Evolutionary conservation across 176 grass and related monocot genomes (phyloP), one percentile per base, ranked within the genome.

Genomic region (Neostapfia colusana): DNA sequence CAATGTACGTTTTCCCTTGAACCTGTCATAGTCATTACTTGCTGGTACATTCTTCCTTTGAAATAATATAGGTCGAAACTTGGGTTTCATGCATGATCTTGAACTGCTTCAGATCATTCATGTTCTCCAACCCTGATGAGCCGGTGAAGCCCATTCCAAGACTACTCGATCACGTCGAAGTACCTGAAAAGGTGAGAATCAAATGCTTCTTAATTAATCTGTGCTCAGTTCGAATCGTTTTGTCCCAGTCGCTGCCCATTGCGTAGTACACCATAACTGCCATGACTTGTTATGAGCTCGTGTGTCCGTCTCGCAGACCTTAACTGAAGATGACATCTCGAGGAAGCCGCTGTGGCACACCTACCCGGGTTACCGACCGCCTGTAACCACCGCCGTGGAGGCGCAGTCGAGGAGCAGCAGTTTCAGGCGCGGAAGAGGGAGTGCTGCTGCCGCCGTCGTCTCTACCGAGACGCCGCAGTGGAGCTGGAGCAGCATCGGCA

Each of bases 81-180:
- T 31, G 31, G 0, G 6, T 78, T 26, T 0, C 14, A 61, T 26
- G 1, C 14, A 61, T 49, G 11, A 13, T 79, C 23, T 26, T 53
- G 2, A 26, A 26, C 8, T 69, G 14, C 31, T 74, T 55, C 75
- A 88, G 86, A 48, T 88, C 86, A 45, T 72, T 59, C 5, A 3
- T 10, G 15, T 88, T 88, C 27, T 79, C 45, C 43, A 88, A 88
- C 16, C 81, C 81, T 7, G 81, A 88, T 7, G 81, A 88, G 12
- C 10, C 10, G 1, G 26, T 21, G 26, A 70, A 64, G 26, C 55
- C 46, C 8, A 13, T 74, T 3, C 65, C 80, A 69, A 63, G 69
- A n/a, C 63, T 79, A 4, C 86, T 80, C 2, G 69, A 79, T 18
- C 16, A 75, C 74, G 81, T 79, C 36, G 28, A 7, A 10, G 1